Base-by-base conservation (phyloP, 73 alveolate genomes). In the Durusdinium trenchii region DNA sequence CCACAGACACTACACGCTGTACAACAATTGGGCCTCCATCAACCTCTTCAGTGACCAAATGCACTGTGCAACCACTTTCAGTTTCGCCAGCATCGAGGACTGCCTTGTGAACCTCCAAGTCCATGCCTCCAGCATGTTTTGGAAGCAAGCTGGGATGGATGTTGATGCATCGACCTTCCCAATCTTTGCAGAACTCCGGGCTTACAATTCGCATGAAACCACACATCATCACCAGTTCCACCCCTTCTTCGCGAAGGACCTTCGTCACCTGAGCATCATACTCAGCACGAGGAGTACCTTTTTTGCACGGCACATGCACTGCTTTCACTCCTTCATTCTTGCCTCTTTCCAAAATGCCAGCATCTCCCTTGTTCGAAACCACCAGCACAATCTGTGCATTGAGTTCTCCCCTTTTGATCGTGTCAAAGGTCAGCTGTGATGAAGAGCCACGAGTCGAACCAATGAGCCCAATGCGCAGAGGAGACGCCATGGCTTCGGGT, bases 151-250 rank as follows among this genome's bases (percentile, higher is more conserved):
- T 93, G 40, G 98, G 98, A 61, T 93, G 98, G 89, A 93, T 75
- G 91, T 93, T 93, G 98, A 93, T 93, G 62, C 89, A 75, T n/a
- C 98, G 98, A 1, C 91, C 98, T 36, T 75, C 91, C 98, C 98
- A 93, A 6, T 93, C 98, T 32, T 78, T 73, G 98, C 98, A 93
- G 98, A 93, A 93, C 69, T 93, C 98, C 7, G 98, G 98, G 81
- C 98, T 93, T 23, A 93, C 92, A n/a, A 93, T 93, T n/a, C 98
- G 98, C 98, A 93, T 93, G 92, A 93, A 93, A 61, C 98, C 98
- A 73, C 89, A 69, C 48, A 93, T 57, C 98, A 93, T 73, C 92
- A 93, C 98, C 54, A 93, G 98, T 61, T 93, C 98, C 42, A 93
- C 98, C 38, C 98, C 98, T 48, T 81, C 98, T 52, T 93, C 98